Conservation (phyloP, 768 basidiomycete genomes). For the Agaricus sinodeliciosus region DNA sequence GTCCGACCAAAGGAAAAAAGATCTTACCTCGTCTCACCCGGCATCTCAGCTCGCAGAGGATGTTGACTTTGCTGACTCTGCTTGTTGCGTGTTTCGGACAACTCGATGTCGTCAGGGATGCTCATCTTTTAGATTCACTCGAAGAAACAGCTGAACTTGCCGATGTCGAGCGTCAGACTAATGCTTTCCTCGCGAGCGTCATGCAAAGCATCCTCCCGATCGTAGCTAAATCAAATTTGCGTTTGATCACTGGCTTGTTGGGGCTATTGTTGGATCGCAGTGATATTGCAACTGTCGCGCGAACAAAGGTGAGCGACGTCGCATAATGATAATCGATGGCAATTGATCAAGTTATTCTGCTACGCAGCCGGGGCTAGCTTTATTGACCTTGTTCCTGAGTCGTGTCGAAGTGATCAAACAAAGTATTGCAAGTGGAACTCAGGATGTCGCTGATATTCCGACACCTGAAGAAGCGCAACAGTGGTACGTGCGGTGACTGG, state of each 20-base stretch:
- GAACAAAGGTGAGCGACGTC: conserved; percentile 64
- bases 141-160: conserved; percentile 55
- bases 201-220: conserved; percentile 83
- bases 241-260: conserved; percentile 81
- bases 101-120: conserved; percentile 82
- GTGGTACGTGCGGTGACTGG: conserved; percentile 34
- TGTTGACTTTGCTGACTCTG: conserved; percentile 84
- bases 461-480: conserved; percentile 73
- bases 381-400: conserved; percentile 86
- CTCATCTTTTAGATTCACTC: conserved; percentile 61
- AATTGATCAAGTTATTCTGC: background rate
- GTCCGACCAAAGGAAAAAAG: conserved; percentile 87
- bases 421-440: conserved; percentile 43
- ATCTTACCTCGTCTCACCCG: conserved; percentile 85
- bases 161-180: conserved; percentile 84
- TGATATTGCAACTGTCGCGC: conserved; percentile 64
- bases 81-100: conserved; percentile 93
- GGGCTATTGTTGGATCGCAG: conserved; percentile 77
- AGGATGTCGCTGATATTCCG: conserved; percentile 44
- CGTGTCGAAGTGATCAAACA: conserved; percentile 92
- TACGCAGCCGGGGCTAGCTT: conserved; percentile 78
- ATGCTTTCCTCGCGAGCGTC: conserved; percentile 80
- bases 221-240: conserved; percentile 70
- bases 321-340: background rate
- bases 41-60: conserved; percentile 69